Percentiles rank a stretch among this genome's conserved stretches.
Evolutionary conservation across 1,284 basidiomycete genomes (phyloP).

Genomic region (Austropuccinia psidii): DNA sequence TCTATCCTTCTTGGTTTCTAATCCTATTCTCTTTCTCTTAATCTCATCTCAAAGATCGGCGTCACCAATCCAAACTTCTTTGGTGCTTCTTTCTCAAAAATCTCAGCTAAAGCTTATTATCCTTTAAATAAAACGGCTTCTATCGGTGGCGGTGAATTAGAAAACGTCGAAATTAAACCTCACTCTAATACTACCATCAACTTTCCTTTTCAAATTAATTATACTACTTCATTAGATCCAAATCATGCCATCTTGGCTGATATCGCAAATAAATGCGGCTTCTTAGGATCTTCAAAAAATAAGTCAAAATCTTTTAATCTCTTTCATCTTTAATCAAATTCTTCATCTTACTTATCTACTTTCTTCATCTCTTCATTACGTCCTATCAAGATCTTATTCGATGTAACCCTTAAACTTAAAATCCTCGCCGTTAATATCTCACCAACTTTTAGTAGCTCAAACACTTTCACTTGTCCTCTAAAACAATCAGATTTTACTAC

Average conservation of each 20-base stretch:
- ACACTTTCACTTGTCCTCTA: conserved; percentile 15
- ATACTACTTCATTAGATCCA: conserved; percentile 39
- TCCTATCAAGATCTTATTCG: conserved; percentile 43
- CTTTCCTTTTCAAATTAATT: conserved; percentile 41
- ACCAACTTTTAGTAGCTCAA: conserved; percentile 38
- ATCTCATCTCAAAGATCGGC: conserved; percentile 1
- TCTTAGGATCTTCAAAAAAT: conserved; percentile 37
- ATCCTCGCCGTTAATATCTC: conserved; percentile 41
- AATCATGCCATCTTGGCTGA: conserved; percentile 42
- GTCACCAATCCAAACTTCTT: conserved; percentile 38
- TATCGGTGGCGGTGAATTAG: conserved; percentile 12
- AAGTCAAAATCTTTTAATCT: conserved; percentile 21
- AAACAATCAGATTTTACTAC: conserved; percentile 21
- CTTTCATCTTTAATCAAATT: neutral
- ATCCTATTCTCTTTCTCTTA: neutral
- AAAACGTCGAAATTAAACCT: conserved; percentile 14
- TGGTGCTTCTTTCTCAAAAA: conserved; percentile 42
- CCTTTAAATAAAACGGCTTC: conserved; percentile 15
- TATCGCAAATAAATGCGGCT: conserved; percentile 44
- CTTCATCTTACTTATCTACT: neutral
- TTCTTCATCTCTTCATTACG: neutral
- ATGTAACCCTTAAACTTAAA: conserved; percentile 42
- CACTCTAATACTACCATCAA: conserved; percentile 40
- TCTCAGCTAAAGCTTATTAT: conserved; percentile 24
- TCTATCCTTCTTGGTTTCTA: neutral